A percentile compares a stretch with the other conserved stretches of the same genome.
Conservation (phyloP, 805 yeast species). For the Yamadazyma philogaea region DNA sequence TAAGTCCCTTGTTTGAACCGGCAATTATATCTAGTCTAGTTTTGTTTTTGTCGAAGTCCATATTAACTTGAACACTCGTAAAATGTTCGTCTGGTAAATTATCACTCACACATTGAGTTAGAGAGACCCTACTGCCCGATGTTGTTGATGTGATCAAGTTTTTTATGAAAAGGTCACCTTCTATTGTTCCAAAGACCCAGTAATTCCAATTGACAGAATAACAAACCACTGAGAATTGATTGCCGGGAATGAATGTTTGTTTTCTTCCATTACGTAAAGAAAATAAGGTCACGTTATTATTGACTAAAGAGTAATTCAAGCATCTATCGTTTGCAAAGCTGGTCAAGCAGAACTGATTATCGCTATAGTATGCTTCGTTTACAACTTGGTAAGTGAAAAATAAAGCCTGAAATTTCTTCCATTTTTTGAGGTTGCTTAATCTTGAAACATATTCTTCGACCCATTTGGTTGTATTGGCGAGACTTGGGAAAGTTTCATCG, state of each 20-base stretch:
- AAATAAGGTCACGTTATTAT: conserved; percentile 30
- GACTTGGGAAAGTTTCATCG: conserved; percentile 38
- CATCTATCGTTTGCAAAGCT: conserved; percentile 28
- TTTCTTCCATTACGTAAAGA: conserved; percentile 33
- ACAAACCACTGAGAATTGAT: conserved; percentile 10
- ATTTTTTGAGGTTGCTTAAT: conserved; percentile 28
- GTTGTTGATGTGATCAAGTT: conserved; percentile 33
- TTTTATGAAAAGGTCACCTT: conserved; percentile 31
- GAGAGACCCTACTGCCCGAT: conserved; percentile 21
- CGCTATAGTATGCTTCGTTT: conserved; percentile 20
- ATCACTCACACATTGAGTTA: conserved; percentile 16
- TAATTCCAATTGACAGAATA: conserved; percentile 30
- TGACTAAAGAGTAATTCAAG: conserved; percentile 25
- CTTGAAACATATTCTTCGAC: conserved; percentile 45
- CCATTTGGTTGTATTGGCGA: conserved; percentile 46
- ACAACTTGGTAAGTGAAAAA: conserved; percentile 29
- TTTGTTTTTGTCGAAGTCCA: conserved; percentile 23
- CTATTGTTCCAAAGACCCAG: conserved; percentile 24
- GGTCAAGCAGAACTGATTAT: conserved; percentile 18
- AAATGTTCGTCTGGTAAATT: conserved; percentile 13
- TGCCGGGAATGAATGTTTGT: conserved; percentile 39
- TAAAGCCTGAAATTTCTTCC: conserved; percentile 36
- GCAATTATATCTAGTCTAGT: conserved; percentile 25
- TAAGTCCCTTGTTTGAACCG: conserved; percentile 21
- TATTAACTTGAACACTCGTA: conserved; percentile 17